Evolutionary conservation across 2,329 filamentous ascomycete species (phyloP).

Genomic region (Periglandula ipomoeae): DNA sequence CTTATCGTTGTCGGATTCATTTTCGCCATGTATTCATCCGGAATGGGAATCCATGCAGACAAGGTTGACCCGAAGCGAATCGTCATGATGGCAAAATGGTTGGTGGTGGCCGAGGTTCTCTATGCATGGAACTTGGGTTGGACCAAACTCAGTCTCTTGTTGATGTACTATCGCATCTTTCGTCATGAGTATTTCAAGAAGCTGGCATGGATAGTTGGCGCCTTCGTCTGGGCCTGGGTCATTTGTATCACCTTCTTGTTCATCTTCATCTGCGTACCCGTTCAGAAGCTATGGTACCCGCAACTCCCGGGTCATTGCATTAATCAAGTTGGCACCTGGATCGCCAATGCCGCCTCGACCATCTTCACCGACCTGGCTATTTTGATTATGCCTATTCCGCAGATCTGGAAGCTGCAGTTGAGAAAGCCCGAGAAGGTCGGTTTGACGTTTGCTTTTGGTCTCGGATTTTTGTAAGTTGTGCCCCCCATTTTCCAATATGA

Average conservation of each 20-base stretch:
- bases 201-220: slow-evolving; percentile 29
- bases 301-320: slow-evolving; percentile 36
- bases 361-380: slow-evolving; percentile 38
- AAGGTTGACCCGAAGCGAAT: slow-evolving; percentile 25
- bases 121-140: slow-evolving; percentile 39
- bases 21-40: slow-evolving; percentile 35
- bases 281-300: slow-evolving; percentile 39
- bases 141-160: slow-evolving; percentile 40
- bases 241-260: slow-evolving; percentile 38
- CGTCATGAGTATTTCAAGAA: slow-evolving; percentile 32
- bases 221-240: slow-evolving; percentile 37
- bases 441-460: slow-evolving; percentile 33
- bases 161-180: slow-evolving; percentile 47
- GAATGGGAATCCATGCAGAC: slow-evolving; percentile 38
- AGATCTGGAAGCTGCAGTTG: slow-evolving; percentile 37
- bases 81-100: slow-evolving; percentile 35
- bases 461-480: slow-evolving; percentile 34
- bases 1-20: slow-evolving; percentile 36
- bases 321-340: slow-evolving; percentile 39
- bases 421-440: slow-evolving; percentile 32
- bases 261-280: slow-evolving; percentile 43
- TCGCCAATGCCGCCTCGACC: slow-evolving; percentile 38
- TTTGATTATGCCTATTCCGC: slow-evolving; percentile 32
- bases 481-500: background rate
- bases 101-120: slow-evolving; percentile 37